phyloP scores from a whole-genome alignment of 768 basidiomycete genomes.

The Hericium erinaceus region DNA sequence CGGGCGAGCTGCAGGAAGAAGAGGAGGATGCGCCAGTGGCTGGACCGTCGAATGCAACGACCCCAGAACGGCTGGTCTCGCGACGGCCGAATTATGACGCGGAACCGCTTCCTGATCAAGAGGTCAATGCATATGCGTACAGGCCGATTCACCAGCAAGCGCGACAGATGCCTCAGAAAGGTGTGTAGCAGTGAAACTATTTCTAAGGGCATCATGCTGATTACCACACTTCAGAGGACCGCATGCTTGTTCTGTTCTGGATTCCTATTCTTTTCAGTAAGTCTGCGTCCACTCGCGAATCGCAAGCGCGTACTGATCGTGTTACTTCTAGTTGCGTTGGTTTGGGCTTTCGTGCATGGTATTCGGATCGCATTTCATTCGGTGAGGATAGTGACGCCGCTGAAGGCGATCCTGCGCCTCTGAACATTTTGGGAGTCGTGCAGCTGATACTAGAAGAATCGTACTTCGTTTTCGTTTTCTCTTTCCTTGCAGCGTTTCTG shows the following conservation, averaged over 20 bases:
- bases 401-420: constrained; percentile 10
- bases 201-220: not conserved
- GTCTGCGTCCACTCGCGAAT: constrained; percentile 21
- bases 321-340: constrained; percentile 20
- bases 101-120: constrained; percentile 47
- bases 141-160: constrained; percentile 37
- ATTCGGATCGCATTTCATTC: constrained; percentile 13
- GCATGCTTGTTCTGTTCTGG: constrained; percentile 83
- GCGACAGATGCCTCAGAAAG: constrained; percentile 53
- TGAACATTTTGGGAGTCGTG: not conserved
- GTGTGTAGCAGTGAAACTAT: constrained; percentile 31
- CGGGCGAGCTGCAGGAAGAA: constrained; percentile 6
- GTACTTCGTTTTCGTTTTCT: not conserved
- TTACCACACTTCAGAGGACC: constrained; percentile 50
- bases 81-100: constrained; percentile 35
- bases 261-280: constrained; percentile 72
- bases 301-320: not conserved
- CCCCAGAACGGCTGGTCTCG: constrained; percentile 23
- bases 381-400: constrained; percentile 8
- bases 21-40: constrained; percentile 2
- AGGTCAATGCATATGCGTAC: constrained; percentile 62
- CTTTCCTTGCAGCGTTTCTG: not conserved
- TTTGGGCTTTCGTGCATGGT: constrained; percentile 25
- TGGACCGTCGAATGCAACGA: constrained; percentile 14
- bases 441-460: not conserved